Conservation (phyloP, 768 basidiomycete species). For the Tephrocybe sp. region DNA sequence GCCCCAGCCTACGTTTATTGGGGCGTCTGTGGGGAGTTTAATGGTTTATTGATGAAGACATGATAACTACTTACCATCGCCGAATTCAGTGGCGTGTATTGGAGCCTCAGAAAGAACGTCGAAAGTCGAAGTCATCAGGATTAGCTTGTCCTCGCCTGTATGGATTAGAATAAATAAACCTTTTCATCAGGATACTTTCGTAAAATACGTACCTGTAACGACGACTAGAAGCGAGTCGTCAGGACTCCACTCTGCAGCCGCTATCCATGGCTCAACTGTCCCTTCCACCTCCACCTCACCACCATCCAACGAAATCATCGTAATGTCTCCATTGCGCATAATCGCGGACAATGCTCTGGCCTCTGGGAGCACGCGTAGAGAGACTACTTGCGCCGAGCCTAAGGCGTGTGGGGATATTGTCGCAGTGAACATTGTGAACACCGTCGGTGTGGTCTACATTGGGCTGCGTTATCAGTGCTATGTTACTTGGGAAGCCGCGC, state of each 20-base stretch:
- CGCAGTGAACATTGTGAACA: conserved; percentile 38
- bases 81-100: conserved; percentile 75
- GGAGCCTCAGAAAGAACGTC: conserved; percentile 83
- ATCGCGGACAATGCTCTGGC: conserved; percentile 65
- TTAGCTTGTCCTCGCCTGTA: conserved; percentile 79
- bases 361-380: conserved; percentile 73
- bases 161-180: neutral
- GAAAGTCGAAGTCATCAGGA: conserved; percentile 87
- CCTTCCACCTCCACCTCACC: conserved; percentile 79
- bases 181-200: neutral
- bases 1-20: conserved; percentile 98
- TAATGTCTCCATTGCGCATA: conserved; percentile 82
- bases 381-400: conserved; percentile 48
- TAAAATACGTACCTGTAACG: conserved; percentile 60
- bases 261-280: conserved; percentile 80
- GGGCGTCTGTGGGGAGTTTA: conserved; percentile 56
- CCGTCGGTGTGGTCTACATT: conserved; percentile 17
- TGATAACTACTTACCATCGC: conserved; percentile 59
- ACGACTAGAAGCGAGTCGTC: conserved; percentile 87
- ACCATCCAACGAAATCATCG: conserved; percentile 48
- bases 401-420: conserved; percentile 26
- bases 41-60: neutral
- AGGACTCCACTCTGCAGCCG: conserved; percentile 86
- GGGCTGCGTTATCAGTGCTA: conserved; percentile 11
- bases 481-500: no score